Evolutionary conservation across 2,329 filamentous ascomycete genomes (phyloP), one percentile per base, ranked within the genome.

Genomic region (Sclerotinia trifoliorum): DNA sequence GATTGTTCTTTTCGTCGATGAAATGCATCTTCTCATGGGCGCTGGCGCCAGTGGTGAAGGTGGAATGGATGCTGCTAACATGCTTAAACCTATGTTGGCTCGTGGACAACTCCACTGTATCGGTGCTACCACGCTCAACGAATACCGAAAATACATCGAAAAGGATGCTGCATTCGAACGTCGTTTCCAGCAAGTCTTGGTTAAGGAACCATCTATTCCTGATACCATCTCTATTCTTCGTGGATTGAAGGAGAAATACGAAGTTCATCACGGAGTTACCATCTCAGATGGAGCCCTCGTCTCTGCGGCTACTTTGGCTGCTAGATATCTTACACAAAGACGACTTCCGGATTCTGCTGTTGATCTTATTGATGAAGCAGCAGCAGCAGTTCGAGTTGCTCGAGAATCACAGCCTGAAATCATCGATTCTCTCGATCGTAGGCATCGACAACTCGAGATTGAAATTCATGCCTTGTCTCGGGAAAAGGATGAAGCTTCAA

Each of bases 91-190:
- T 68, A 98, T 98, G 94, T 87, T 99, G 74, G 95, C 95, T 70
- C 90, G 95, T 77, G 95, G 95, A 66, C 94, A 98, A 79, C 84
- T 99, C 69, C 95, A 99, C 84, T 99, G 95, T 77, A 98, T 99
- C 72, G 95, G 95, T 79, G 95, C 95, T 7, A 99, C 95, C 2
- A 99, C 95, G 1, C 86, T 99, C 69, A 88, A 89, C 70, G 95
- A 99, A 79, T 99, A 99, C 81, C 88, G 95, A 77, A 99, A 99
- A 80, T 98, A 99, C 80, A 97, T 99, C 72, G 95, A 99, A 80
- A 99, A 99, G 81, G 95, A 99, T 76, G 91, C 93, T 57, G 95
- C 95, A 58, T 99, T 99, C 78, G 95, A 99, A 81, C 92, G 95
- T 80, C 92, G 95, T 79, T 99, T 99, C 85, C 95, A 99, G 79